Conservation (phyloP, 1,284 basidiomycete species). For the Microbotryum lychnidis-dioicae region DNA sequence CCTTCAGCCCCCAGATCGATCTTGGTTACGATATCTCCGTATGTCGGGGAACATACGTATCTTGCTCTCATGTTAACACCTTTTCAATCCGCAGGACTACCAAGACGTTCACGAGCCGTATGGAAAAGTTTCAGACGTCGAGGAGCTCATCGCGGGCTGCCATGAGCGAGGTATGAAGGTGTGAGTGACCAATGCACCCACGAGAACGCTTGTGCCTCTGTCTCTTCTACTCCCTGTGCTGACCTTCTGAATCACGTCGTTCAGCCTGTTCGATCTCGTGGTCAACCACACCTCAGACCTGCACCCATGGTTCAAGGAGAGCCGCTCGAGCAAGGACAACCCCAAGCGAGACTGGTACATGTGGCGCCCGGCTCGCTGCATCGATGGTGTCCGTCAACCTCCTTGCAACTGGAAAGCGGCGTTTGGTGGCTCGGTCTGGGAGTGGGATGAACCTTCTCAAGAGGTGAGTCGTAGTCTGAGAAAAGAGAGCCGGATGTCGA, state of each 20-base stretch:
- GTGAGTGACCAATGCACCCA: neutral
- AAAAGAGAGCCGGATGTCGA: no score
- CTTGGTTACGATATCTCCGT: conserved; percentile 32
- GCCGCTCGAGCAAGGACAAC: conserved; percentile 51
- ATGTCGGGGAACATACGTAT: no score
- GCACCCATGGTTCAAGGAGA: conserved; percentile 69
- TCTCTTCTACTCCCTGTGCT: no score
- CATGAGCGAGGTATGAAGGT: conserved; percentile 58
- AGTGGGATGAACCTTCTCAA: conserved; percentile 57
- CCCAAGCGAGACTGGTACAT: conserved; percentile 56
- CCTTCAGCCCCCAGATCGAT: neutral
- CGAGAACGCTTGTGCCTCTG: neutral
- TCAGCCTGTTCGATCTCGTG: conserved; percentile 61
- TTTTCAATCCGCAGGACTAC: conserved; percentile 48
- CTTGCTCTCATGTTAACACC: no score
- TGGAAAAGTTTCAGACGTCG: conserved; percentile 65
- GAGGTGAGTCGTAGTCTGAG: conserved; percentile 38
- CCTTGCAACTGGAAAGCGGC: conserved; percentile 66
- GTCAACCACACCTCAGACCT: conserved; percentile 70
- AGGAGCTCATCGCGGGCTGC: conserved; percentile 52
- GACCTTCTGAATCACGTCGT: neutral
- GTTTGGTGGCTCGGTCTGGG: conserved; percentile 68
- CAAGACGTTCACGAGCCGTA: conserved; percentile 61
- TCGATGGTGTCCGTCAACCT: conserved; percentile 49
- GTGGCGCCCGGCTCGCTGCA: conserved; percentile 2